phyloP scores from a whole-genome alignment of 2,329 filamentous ascomycete species.

The Didymella pomorum region DNA sequence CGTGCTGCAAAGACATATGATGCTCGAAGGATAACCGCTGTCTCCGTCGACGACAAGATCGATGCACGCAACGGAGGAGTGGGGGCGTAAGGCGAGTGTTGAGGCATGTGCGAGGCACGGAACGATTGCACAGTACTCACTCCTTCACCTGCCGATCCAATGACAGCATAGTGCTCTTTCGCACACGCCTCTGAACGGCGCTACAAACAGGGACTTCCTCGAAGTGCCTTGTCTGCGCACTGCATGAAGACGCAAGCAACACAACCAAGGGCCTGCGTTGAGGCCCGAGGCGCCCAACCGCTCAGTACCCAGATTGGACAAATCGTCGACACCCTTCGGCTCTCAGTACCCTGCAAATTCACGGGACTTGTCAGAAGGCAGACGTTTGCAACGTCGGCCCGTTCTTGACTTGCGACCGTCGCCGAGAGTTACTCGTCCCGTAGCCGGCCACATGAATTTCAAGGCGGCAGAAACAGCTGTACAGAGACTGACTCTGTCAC shows the following conservation, averaged over 20 bases:
- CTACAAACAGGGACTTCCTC: conserved; percentile 5
- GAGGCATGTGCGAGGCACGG: conserved; percentile 11
- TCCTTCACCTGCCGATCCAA: background rate
- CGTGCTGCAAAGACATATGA: too few relatives aligned
- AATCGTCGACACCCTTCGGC: background rate
- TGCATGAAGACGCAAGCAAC: conserved; percentile 12
- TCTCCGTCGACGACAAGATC: background rate
- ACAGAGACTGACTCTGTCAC: background rate
- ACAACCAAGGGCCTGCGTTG: conserved; percentile 7
- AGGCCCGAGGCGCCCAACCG: conserved; percentile 12
- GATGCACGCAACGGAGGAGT: too few relatives aligned
- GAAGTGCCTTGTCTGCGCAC: background rate
- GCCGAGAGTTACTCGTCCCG: conserved; percentile 7
- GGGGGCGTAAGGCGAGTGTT: too few relatives aligned
- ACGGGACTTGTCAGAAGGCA: conserved; percentile 7
- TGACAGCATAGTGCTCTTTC: background rate
- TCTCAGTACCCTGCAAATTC: conserved; percentile 1
- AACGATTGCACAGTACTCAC: conserved; percentile 4
- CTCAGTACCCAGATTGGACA: conserved; percentile 2
- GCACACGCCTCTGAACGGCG: conserved; percentile 2
- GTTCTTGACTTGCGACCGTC: conserved; percentile 7
- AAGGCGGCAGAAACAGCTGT: too few relatives aligned
- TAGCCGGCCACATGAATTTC: too few relatives aligned
- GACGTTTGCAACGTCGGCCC: conserved; percentile 9
- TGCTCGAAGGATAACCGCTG: background rate